Evolutionary conservation across 208 protist genomes (phyloP).

Genomic region (Strigomonas galati): DNA sequence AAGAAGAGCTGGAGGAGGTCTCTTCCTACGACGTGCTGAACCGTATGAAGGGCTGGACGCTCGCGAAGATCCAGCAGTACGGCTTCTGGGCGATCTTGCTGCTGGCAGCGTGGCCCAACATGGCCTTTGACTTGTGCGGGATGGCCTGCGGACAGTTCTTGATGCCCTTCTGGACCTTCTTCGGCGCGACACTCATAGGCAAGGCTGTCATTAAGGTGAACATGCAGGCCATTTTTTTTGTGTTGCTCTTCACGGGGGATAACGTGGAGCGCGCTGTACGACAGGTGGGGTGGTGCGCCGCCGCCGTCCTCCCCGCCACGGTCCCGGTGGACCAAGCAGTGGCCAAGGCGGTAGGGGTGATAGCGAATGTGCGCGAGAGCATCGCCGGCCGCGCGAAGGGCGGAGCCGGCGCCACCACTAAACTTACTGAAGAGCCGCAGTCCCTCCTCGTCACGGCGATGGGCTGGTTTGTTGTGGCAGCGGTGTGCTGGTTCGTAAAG

Average conservation of each 20-base stretch:
- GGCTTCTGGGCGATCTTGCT: constrained; percentile 94
- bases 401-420: constrained; percentile 11
- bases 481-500: constrained; percentile 79
- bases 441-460: constrained; percentile 45
- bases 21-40: constrained; percentile 62
- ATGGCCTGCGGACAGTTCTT: constrained; percentile 95
- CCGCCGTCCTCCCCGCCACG: constrained; percentile 24
- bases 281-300: constrained; percentile 22
- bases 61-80: constrained; percentile 75
- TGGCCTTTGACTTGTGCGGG: constrained; percentile 96
- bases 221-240: constrained; percentile 87
- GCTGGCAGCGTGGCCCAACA: constrained; percentile 95
- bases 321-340: constrained; percentile 29
- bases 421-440: constrained; percentile 16
- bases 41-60: constrained; percentile 75
- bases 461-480: constrained; percentile 54
- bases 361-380: constrained; percentile 62
- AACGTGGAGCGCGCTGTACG: constrained; percentile 65
- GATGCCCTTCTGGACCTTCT: constrained; percentile 97
- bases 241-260: constrained; percentile 82
- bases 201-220: constrained; percentile 93
- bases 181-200: constrained; percentile 94
- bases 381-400: constrained; percentile 55
- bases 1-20: constrained; percentile 32
- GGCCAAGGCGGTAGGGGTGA: constrained; percentile 33